Evolutionary conservation across 2,329 filamentous ascomycete genomes (phyloP), one percentile per base, ranked within the genome.

Genomic region (Neonectria faginata): DNA sequence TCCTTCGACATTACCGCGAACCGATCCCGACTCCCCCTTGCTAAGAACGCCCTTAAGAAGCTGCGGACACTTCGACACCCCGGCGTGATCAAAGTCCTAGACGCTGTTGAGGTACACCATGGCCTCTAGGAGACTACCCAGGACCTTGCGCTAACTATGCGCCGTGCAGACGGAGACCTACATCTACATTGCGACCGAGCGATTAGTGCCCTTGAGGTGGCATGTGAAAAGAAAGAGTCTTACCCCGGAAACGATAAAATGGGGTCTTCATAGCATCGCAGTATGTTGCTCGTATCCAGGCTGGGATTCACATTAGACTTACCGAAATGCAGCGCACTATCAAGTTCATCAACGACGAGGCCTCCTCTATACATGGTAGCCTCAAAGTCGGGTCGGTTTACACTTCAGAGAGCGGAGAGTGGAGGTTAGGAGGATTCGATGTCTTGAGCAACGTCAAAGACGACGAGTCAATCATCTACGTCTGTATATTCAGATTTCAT

Each of bases 311-410:
- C 22, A 29, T 20, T 16, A 41, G 44, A 44, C 72, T 79, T 60
- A 79, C 31, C 14, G 12, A 25, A 16, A 3, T n/a, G 2, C 69
- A 94, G 89, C 92, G 93, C 76, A 98, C 96, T 0, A 81, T 98
- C 70, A 97, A 96, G 74, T 99, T 99, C 76, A 93, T 99, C 78
- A 99, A 99, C 75, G 90, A 92, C 52, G 96, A 99, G 70, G 96
- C 94, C 3, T 86, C 91, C 2, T 97, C 94, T 0, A 92, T 99
- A 56, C 96, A 99, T 74, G 96, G 94, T 53, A 93, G 89, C 73
- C 83, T 99, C 57, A 90, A 92, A 67, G 91, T 92, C 20, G 92
- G 92, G 0, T 97, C 95, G 0, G 86, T 99, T 68, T 99, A 94
- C 79, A 96, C 93, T 4, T 94, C 93, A 65, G 95, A 98, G 76